Percentiles rank a stretch among this genome's conserved stretches.
Conservation (phyloP, 2,329 filamentous ascomycete genomes). For the Trichoderma polysporum region DNA sequence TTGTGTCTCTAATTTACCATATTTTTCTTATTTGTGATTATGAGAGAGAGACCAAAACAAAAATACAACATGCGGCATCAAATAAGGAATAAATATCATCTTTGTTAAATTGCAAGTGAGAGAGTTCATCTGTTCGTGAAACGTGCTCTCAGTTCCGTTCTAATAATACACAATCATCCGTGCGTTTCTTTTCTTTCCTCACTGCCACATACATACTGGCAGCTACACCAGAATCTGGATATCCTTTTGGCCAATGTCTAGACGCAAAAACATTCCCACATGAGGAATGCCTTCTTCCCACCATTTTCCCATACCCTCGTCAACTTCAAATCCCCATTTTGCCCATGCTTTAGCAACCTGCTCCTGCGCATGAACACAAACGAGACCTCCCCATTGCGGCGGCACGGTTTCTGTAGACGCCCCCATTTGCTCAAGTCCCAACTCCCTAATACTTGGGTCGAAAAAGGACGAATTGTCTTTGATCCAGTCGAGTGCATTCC, state of each 20-base stretch:
- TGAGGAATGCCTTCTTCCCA: slow-evolving; percentile 81
- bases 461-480: slow-evolving; percentile 57
- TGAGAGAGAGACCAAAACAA: slow-evolving; percentile 12
- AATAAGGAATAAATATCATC: slow-evolving; percentile 4
- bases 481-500: slow-evolving; percentile 68
- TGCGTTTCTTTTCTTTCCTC: background rate
- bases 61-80: slow-evolving; percentile 18
- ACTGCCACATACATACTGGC: background rate
- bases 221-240: slow-evolving; percentile 27
- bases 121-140: background rate
- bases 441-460: slow-evolving; percentile 47
- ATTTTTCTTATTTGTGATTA: slow-evolving; percentile 19
- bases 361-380: slow-evolving; percentile 78
- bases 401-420: slow-evolving; percentile 41
- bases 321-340: slow-evolving; percentile 69
- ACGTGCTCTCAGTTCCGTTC: background rate
- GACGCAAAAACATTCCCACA: slow-evolving; percentile 72
- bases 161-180: background rate
- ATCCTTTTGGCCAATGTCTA: slow-evolving; percentile 38
- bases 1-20: slow-evolving; percentile 18
- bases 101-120: background rate
- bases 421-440: slow-evolving; percentile 45
- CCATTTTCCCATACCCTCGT: slow-evolving; percentile 75
- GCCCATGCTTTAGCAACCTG: slow-evolving; percentile 64
- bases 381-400: slow-evolving; percentile 70